Percentiles rank a stretch among this genome's conserved stretches.
These are phyloP conservation scores for Triglochin maritima DNA, from an alignment of 106 monocot genomes.

Conservation along the genomic window DNA sequence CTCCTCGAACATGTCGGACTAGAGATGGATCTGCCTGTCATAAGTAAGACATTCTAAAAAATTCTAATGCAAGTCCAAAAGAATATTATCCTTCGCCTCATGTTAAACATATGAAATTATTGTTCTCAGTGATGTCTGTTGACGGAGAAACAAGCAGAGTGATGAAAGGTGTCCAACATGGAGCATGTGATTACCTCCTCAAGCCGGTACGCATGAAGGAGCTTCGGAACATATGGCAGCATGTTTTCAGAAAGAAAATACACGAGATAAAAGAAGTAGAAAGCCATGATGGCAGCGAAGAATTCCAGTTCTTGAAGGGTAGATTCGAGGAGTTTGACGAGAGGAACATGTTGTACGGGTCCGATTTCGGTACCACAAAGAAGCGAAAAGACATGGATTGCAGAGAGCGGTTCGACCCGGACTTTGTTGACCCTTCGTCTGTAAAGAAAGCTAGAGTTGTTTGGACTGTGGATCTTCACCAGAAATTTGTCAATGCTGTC, in stretches of 20 bases:
- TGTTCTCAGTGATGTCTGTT: slow-evolving; percentile 88
- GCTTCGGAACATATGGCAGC: slow-evolving; percentile 90
- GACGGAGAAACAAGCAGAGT: slow-evolving; percentile 98
- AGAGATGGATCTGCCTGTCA: slow-evolving; percentile 92
- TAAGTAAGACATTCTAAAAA: slow-evolving; percentile 46
- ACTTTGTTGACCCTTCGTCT: slow-evolving; percentile 33
- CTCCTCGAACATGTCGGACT: slow-evolving; percentile 86
- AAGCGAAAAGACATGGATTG: slow-evolving; percentile 59
- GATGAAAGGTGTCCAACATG: slow-evolving; percentile 98
- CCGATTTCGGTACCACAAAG: slow-evolving; percentile 26
- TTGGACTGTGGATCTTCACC: slow-evolving; percentile 92
- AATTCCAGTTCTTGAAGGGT: slow-evolving; percentile 39
- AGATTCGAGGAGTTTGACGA: slow-evolving; percentile 53
- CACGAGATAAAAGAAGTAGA: slow-evolving; percentile 77
- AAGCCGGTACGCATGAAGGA: slow-evolving; percentile 97
- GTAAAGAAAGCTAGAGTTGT: slow-evolving; percentile 91
- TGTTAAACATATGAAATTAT: background rate
- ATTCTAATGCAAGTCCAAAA: background rate
- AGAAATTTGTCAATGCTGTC: slow-evolving; percentile 90
- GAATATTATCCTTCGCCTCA: too few relatives aligned
- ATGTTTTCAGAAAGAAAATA: slow-evolving; percentile 91
- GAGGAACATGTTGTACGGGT: slow-evolving; percentile 26
- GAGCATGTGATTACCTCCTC: slow-evolving; percentile 93
- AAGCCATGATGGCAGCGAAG: slow-evolving; percentile 46
- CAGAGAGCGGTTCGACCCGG: slow-evolving; percentile 55